Conservation (phyloP, 306 rosid genomes). For the Gillenia trifoliata region DNA sequence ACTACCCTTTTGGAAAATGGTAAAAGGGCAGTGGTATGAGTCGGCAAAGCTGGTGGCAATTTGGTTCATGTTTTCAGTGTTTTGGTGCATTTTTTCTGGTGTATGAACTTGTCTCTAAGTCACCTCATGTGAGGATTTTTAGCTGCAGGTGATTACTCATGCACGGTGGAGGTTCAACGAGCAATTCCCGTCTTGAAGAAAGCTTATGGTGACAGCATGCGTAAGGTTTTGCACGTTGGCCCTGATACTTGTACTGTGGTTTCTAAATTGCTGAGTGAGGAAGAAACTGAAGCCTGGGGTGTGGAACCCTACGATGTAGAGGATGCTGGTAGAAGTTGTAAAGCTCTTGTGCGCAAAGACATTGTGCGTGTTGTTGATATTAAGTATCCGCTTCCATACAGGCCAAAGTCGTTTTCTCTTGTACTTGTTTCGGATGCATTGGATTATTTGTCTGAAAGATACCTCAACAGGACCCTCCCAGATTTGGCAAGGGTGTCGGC, state of each 20-base stretch:
- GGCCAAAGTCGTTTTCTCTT: constrained; percentile 61
- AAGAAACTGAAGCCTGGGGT: constrained; percentile 82
- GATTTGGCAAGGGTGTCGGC: constrained; percentile 62
- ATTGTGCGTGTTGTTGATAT: constrained; percentile 61
- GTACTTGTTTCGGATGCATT: constrained; percentile 68
- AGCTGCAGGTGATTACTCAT: constrained; percentile 56
- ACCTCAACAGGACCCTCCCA: constrained; percentile 74
- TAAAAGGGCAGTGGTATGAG: no score
- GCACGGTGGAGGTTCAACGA: constrained; percentile 55
- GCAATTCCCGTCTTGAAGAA: constrained; percentile 51
- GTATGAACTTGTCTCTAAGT: neutral
- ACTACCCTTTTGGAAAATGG: neutral
- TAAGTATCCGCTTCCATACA: constrained; percentile 69
- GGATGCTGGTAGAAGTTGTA: constrained; percentile 58
- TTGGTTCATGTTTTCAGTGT: neutral
- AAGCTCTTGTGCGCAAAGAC: constrained; percentile 52
- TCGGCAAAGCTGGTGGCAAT: neutral
- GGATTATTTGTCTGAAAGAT: constrained; percentile 67
- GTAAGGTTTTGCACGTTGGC: constrained; percentile 63
- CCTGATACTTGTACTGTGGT: constrained; percentile 58
- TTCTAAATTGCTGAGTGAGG: constrained; percentile 50
- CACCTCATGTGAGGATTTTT: neutral
- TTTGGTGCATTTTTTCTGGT: neutral
- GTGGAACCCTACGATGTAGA: constrained; percentile 69
- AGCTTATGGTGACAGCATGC: constrained; percentile 65